Percentiles rank a stretch among this genome's conserved stretches.
These are phyloP conservation scores for Hypoxylon rubiginosum DNA, from an alignment of 2,329 filamentous ascomycete species.

Conservation along the genomic window DNA sequence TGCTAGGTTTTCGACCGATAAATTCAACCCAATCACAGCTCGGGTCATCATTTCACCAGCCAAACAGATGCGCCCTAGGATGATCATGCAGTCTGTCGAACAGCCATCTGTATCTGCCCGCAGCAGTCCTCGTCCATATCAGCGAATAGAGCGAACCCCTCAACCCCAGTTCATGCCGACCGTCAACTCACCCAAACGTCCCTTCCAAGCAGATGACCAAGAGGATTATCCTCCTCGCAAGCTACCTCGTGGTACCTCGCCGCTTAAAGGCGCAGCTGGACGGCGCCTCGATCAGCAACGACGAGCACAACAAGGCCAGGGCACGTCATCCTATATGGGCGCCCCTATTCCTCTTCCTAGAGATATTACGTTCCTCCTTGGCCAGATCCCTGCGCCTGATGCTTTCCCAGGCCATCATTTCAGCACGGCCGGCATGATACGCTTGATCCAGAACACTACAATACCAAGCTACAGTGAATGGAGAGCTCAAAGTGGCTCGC, in stretches of 20 bases:
- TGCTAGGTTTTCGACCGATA: constrained; percentile 78
- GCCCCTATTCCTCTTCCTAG: constrained; percentile 78
- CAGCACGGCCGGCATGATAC: constrained; percentile 77
- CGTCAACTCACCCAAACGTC: constrained; percentile 71
- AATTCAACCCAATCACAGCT: constrained; percentile 86
- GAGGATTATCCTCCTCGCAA: constrained; percentile 85
- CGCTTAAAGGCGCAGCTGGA: constrained; percentile 90
- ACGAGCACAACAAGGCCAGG: constrained; percentile 66
- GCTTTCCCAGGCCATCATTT: constrained; percentile 80
- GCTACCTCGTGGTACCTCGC: constrained; percentile 88
- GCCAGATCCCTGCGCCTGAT: constrained; percentile 80
- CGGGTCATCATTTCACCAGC: constrained; percentile 85
- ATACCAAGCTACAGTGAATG: constrained; percentile 73
- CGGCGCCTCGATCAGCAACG: constrained; percentile 85
- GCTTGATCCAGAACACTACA: constrained; percentile 76
- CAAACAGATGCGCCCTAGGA: constrained; percentile 79
- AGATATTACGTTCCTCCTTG: constrained; percentile 73
- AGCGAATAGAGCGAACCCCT: constrained; percentile 57
- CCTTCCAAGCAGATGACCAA: constrained; percentile 77
- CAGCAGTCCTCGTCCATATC: constrained; percentile 59
- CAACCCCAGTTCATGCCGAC: constrained; percentile 62
- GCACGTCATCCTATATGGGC: constrained; percentile 51
- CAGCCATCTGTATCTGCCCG: constrained; percentile 58
- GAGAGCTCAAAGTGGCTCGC: constrained; percentile 56
- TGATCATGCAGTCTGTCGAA: constrained; percentile 67